Evolutionary conservation across 2,329 filamentous ascomycete species (phyloP), one percentile per base, ranked within the genome.

Genomic region (Emergomyces orientalis): DNA sequence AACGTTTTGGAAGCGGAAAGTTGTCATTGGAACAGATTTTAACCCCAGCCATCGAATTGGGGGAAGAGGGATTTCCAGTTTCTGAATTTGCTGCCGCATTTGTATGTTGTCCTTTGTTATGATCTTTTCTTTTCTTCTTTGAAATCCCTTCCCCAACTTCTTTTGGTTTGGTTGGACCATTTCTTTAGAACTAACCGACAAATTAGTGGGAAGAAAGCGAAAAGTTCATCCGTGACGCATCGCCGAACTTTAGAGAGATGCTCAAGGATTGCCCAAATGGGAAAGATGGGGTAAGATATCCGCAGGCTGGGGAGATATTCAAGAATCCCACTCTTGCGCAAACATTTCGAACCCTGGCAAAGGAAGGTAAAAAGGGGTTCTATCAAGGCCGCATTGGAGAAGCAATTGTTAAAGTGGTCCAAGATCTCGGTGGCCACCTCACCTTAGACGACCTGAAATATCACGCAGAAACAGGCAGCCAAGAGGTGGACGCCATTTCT

Each of bases 1-100:
- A 92, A 75, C 86, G 85, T 61, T 96, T 97, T 71, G 94, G 94
- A 19, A 97, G 92, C 73, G 90, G 91, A 2, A 95, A 88, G 72
- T 70, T 97, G 17, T 85, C 80, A 9, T 69, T 97, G 77, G 84
- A 85, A 68, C 86, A 95, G 70, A 86, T 97, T 63, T 79, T 99
- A 13, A 82, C 79, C 5, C 93, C 94, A 0, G 94, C 91, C 0
- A 92, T 96, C 65, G 85, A 88, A 71, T 78, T 97, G 43, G 94
- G 86, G 5, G 93, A 97, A 74, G 84, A 90, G 63, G 94, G 94
- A 0, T 97, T 93, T 67, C 90, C 94, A 0, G 90, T 99, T 2
- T 90, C 88, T 1, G 91, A 97, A 72, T 75, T 95, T 9, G 83
- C 89, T 25, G 85, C 87, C 0, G 79, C 77, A 43, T 86, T 82